These are phyloP conservation scores for Begonia peltatifolia DNA, from an alignment of 306 rosid genomes.

Conservation along the genomic window DNA sequence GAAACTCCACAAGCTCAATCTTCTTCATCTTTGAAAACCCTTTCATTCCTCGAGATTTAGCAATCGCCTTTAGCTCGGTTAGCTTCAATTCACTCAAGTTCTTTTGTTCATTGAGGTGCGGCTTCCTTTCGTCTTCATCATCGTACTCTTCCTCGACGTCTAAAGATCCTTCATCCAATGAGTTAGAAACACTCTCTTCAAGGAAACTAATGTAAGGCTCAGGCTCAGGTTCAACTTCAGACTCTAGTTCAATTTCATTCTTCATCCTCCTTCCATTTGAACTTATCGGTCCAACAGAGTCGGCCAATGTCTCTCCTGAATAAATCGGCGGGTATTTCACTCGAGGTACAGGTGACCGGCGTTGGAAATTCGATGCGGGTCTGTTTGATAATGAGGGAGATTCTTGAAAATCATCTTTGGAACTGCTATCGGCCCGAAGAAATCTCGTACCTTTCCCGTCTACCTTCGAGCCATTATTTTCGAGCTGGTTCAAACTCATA, in stretches of 20 bases:
- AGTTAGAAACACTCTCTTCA: constrained; percentile 4
- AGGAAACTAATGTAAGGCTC: constrained; percentile 13
- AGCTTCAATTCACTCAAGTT: constrained; percentile 59
- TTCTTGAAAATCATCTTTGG: constrained; percentile 39
- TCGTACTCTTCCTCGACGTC: constrained; percentile 26
- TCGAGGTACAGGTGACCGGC: constrained; percentile 77
- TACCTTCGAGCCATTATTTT: constrained; percentile 24
- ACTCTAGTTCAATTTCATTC: constrained; percentile 14
- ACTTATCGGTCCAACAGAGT: constrained; percentile 14
- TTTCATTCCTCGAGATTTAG: constrained; percentile 69
- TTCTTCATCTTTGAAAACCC: constrained; percentile 92
- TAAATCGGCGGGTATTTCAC: constrained; percentile 38
- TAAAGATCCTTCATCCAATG: constrained; percentile 23
- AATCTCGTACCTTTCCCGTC: constrained; percentile 22
- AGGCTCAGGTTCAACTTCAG: constrained; percentile 6
- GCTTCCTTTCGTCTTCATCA: constrained; percentile 19
- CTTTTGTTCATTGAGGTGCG: constrained; percentile 15
- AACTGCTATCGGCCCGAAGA: constrained; percentile 26
- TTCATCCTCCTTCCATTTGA: constrained; percentile 22
- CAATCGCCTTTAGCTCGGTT: constrained; percentile 65
- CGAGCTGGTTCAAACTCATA: constrained; percentile 24
- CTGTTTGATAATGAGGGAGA: constrained; percentile 23
- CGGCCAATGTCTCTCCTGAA: constrained; percentile 19
- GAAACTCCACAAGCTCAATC: constrained; percentile 52
- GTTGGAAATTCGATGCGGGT: constrained; percentile 72